Evolutionary conservation across 768 basidiomycete genomes (phyloP), one percentile per base, ranked within the genome.

Genomic region (Termitomyces sp.): DNA sequence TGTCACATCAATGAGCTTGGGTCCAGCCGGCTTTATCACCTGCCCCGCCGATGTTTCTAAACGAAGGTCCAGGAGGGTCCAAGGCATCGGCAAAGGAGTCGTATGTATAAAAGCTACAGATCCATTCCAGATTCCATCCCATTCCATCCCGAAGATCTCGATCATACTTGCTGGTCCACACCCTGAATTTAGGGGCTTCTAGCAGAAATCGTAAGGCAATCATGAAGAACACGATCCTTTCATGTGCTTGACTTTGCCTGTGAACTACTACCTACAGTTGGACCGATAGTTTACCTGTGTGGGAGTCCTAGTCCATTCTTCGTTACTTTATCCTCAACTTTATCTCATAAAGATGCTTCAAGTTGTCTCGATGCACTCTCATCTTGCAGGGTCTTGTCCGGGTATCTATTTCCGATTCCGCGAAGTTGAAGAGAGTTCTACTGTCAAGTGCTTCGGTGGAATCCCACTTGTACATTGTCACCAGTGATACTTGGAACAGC

Each of bases 351-450:
- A 36, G 16, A 24, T 60, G 54, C 38, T 56, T 33, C 28, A 58
- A 38, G 33, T 56, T 36, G 49, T 62, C 58, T 41, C 56, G 56
- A 35, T 43, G 49, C 13, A 50, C 41, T 46, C 55, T 63, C 50
- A 43, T 60, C 45, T 45, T 38, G 50, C 49, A 53, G 38, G 22
- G 51, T 46, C 50, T 45, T 55, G 26, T 48, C 46, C 33, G 41
- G 33, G 38, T 50, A 67, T 66, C 65, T 69, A 73, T 70, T 71
- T 74, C 67, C 66, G 64, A 66, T 70, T 63, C 68, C 67, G 67
- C 67, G 68, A 72, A 66, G 67, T 70, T 71, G 66, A 30, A 30
- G 61, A 70, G 65, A 64, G 38, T 40, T 36, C 11, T 13, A 24
- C 11, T 22, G 22, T 20, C 43, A 44, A 44, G 22, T 44, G 43